Evolutionary conservation across 2,329 filamentous ascomycete genomes (phyloP).

Genomic region (Penicillium expansum): DNA sequence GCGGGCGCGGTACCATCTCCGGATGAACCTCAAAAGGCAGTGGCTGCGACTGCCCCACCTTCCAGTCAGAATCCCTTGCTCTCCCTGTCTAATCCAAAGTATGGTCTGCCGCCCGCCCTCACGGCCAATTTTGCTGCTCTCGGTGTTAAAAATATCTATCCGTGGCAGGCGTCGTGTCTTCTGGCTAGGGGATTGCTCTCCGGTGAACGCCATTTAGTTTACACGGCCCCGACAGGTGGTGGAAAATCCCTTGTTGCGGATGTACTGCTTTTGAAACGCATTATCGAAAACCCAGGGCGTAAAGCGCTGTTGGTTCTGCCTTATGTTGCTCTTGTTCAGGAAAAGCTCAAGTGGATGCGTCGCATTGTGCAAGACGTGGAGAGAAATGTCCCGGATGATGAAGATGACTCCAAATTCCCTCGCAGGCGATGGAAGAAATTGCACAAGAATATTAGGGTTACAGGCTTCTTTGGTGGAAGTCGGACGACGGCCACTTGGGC

Average conservation of each 20-base stretch:
- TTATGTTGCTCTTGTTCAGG: conserved; percentile 76
- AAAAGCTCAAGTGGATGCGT: conserved; percentile 73
- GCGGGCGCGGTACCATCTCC: conserved; percentile 16
- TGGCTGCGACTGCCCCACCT: conserved; percentile 47
- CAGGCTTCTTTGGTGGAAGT: conserved; percentile 73
- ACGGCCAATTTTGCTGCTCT: conserved; percentile 63
- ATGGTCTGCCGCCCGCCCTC: conserved; percentile 60
- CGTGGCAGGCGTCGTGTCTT: conserved; percentile 75
- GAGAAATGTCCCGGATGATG: conserved; percentile 34
- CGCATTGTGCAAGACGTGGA: conserved; percentile 62
- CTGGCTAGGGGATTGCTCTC: conserved; percentile 63
- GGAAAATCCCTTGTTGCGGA: conserved; percentile 74
- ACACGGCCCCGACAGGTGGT: conserved; percentile 74
- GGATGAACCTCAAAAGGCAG: conserved; percentile 38
- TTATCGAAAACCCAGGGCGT: conserved; percentile 61
- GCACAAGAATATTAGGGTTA: conserved; percentile 61
- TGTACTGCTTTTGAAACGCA: conserved; percentile 68
- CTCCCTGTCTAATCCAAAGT: conserved; percentile 61
- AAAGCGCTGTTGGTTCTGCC: conserved; percentile 73
- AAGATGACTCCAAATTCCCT: conserved; percentile 39
- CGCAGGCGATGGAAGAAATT: conserved; percentile 55
- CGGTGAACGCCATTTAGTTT: conserved; percentile 70
- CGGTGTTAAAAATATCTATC: conserved; percentile 72
- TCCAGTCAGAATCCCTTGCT: conserved; percentile 49
- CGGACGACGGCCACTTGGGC: conserved; percentile 65